Base-by-base conservation (phyloP, 257 asterid genomes). In the Solanum chilense region DNA sequence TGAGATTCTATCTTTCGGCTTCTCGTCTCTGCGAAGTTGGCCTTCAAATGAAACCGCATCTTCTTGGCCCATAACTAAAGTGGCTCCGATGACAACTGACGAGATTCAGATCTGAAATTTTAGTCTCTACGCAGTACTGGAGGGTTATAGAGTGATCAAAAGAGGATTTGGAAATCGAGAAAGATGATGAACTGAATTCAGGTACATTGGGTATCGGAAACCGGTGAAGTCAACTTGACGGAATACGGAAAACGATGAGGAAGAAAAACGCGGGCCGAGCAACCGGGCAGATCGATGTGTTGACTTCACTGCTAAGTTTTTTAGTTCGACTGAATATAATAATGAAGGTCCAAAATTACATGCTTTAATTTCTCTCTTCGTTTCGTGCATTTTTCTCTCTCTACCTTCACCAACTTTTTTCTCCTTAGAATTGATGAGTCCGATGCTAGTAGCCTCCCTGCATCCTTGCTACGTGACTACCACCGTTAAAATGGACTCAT, bases 21-120 rank as follows among this genome's bases (percentile, higher is more conserved):
- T 29, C 62, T 80, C 90, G 25, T 87, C 90, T 58, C 62, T 89
- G 73, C 73, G 89, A 60, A 86, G 78, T 20, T 73, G 92, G 25
- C 85, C 88, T 44, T 90, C 89, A 35, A 87, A 49, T 37, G 87
- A 88, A 85, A 56, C 3, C 25, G 77, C 62, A 87, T 89, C 92
- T 58, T 89, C 94, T 89, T 92, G 91, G 77, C 88, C 91, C 94
- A 91, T 91, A 60, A 23, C 66, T 66, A n/a, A 35, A 33, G 45
- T 35, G 37, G 7, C 37, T 58, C 27, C 45, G 31, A 35, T 12
- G 11, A 58, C 37, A 33, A 64, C 41, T 13, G 44, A 33, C 7
- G 47, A 41, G 41, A 41, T 39, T 56, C 44, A 33, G 78, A 68
- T 64, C 44, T 39, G 87, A 39, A 85, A 84, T 6, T n/a, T 76